These are phyloP conservation scores for Sedum album DNA, from an alignment of 164 flowering plant genomes.

Conservation along the genomic window DNA sequence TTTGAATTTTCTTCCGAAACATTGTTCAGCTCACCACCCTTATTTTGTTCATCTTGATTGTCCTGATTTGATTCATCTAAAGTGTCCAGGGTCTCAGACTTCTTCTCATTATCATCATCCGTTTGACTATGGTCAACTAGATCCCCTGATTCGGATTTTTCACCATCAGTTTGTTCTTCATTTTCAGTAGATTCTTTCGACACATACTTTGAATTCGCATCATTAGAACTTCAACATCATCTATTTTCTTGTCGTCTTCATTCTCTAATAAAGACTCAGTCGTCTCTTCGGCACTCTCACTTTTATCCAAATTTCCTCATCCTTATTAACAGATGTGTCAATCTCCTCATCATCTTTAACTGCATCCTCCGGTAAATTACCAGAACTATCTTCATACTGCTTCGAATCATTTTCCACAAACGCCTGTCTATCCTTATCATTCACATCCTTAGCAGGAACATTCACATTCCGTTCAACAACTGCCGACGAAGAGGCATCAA, in stretches of 20 bases:
- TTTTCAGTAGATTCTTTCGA: slow-evolving; percentile 6
- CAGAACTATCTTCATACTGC: slow-evolving; percentile 49
- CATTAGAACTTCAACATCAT: slow-evolving; percentile 11
- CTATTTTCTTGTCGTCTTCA: slow-evolving; percentile 11
- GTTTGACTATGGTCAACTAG: background rate
- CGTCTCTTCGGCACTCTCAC: slow-evolving; percentile 15
- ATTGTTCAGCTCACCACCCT: slow-evolving; percentile 23
- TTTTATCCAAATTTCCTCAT: slow-evolving; percentile 15
- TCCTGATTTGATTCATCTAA: slow-evolving; percentile 24
- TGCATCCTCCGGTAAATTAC: slow-evolving; percentile 54
- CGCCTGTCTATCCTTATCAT: slow-evolving; percentile 15
- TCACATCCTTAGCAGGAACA: slow-evolving; percentile 17
- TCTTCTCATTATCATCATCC: slow-evolving; percentile 12
- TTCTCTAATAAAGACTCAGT: slow-evolving; percentile 16
- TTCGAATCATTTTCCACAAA: slow-evolving; percentile 15
- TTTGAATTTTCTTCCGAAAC: slow-evolving; percentile 26
- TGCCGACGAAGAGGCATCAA: slow-evolving; percentile 75
- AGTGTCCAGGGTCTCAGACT: slow-evolving; percentile 22
- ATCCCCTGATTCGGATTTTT: slow-evolving; percentile 17
- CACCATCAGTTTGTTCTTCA: slow-evolving; percentile 4
- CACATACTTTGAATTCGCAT: background rate
- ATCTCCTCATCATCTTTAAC: slow-evolving; percentile 33
- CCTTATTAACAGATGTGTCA: slow-evolving; percentile 14
- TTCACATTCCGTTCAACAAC: slow-evolving; percentile 50
- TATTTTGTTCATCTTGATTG: slow-evolving; percentile 25